These are phyloP conservation scores for Colletotrichum acutatum DNA, from an alignment of 2,329 filamentous ascomycete species.

Conservation along the genomic window DNA sequence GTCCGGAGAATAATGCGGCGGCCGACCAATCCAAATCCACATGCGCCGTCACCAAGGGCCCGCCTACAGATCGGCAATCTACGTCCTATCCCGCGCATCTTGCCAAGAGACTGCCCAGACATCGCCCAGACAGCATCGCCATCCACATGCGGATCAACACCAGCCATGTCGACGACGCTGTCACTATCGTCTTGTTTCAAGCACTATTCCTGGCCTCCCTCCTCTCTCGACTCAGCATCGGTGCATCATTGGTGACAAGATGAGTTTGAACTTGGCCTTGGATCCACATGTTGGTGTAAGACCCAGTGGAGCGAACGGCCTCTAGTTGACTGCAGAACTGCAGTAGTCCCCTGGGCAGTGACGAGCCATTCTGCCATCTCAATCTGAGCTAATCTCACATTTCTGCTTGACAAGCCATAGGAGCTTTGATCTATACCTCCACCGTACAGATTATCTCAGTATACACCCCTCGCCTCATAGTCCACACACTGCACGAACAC, in stretches of 20 bases:
- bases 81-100: slow-evolving; percentile 36
- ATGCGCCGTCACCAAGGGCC: slow-evolving; percentile 19
- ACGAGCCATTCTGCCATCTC: slow-evolving; percentile 13
- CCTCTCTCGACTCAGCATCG: slow-evolving; percentile 25
- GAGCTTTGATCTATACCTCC: slow-evolving; percentile 15
- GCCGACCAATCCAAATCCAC: slow-evolving; percentile 33
- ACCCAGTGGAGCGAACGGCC: background rate
- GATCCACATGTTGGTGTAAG: slow-evolving; percentile 24
- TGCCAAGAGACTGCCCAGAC: slow-evolving; percentile 37
- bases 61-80: slow-evolving; percentile 36
- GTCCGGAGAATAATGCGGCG: slow-evolving; percentile 35
- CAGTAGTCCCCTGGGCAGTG: slow-evolving; percentile 25
- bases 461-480: slow-evolving; percentile 9
- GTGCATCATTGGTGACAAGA: slow-evolving; percentile 33
- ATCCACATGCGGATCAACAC: slow-evolving; percentile 33
- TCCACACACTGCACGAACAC: slow-evolving; percentile 14
- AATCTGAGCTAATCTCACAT: slow-evolving; percentile 19
- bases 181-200: slow-evolving; percentile 37
- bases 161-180: slow-evolving; percentile 32
- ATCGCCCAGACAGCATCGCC: slow-evolving; percentile 33
- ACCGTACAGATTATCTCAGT: background rate
- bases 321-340: slow-evolving; percentile 12
- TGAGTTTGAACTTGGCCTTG: slow-evolving; percentile 28
- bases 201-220: slow-evolving; percentile 36
- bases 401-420: slow-evolving; percentile 28